Conservation (phyloP, 495 filamentous ascomycete genomes). For the Penicillium dipodomyicola region DNA sequence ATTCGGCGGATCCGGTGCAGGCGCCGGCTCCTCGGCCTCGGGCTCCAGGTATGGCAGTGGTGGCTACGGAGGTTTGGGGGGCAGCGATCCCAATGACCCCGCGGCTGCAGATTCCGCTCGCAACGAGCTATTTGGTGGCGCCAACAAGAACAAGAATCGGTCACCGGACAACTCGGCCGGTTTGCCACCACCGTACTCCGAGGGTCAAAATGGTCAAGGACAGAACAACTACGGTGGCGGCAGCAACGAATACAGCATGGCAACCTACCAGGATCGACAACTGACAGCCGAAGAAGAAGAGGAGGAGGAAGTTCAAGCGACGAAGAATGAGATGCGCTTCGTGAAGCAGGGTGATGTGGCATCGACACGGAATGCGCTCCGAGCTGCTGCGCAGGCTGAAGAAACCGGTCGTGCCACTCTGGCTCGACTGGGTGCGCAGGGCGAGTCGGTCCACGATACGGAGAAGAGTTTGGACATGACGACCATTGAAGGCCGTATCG, state of each 20-base stretch:
- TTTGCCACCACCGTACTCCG: conserved; percentile 46
- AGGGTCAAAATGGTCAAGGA: conserved; percentile 20
- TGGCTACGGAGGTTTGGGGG: conserved; percentile 72
- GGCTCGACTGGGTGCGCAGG: conserved; percentile 67
- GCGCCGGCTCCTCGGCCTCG: conserved; percentile 27
- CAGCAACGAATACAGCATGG: conserved; percentile 55
- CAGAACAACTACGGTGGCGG: conserved; percentile 43
- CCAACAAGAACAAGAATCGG: conserved; percentile 43
- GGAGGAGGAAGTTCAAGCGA: conserved; percentile 63
- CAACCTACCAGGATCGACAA: conserved; percentile 61
- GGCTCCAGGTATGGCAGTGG: conserved; percentile 55
- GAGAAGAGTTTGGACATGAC: conserved; percentile 73
- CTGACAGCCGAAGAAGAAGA: conserved; percentile 74
- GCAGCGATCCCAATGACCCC: conserved; percentile 52
- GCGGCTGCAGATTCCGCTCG: conserved; percentile 51
- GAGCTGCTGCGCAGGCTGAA: conserved; percentile 64
- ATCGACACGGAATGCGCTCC: conserved; percentile 66
- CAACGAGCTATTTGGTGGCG: conserved; percentile 64
- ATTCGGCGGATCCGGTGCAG: conserved; percentile 46
- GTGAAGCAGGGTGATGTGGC: conserved; percentile 74
- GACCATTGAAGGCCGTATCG: conserved; percentile 63
- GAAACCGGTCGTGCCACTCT: conserved; percentile 70
- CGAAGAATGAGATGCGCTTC: conserved; percentile 71
- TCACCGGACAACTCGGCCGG: conserved; percentile 41
- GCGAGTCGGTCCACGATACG: conserved; percentile 74